A percentile compares a stretch with the other conserved stretches of the same genome.
phyloP scores from a whole-genome alignment of 108 stramenopile species.

The Cyclotella atomus region DNA sequence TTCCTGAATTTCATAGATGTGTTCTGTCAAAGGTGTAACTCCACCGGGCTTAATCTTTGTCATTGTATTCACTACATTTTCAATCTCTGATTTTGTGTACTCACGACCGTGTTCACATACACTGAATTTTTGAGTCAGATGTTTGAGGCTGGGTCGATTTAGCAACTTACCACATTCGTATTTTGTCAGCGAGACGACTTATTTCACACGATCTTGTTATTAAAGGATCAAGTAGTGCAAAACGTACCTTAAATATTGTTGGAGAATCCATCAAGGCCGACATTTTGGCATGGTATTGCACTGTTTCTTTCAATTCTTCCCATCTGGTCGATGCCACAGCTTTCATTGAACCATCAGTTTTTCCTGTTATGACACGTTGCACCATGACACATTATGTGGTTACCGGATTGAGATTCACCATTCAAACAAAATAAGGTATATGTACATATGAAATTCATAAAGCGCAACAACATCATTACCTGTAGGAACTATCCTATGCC shows the following conservation, averaged over 20 bases:
- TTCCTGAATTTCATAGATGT: constrained; percentile 55
- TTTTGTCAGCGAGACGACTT: too few species aligned
- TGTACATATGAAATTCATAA: too few species aligned
- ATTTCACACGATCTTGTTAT: too few species aligned
- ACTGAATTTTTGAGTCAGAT: constrained; percentile 53
- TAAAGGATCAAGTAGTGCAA: too few species aligned
- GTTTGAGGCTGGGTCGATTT: constrained; percentile 52
- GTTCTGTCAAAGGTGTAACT: constrained; percentile 63
- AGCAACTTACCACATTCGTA: constrained; percentile 26
- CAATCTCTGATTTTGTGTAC: constrained; percentile 39
- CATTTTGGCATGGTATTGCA: constrained; percentile 70
- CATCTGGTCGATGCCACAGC: constrained; percentile 58
- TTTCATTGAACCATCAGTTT: constrained; percentile 8
- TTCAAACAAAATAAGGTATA: too few species aligned
- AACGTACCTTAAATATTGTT: constrained; percentile 53
- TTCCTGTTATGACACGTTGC: not conserved
- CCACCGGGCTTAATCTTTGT: constrained; percentile 53
- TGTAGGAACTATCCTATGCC: constrained; percentile 45
- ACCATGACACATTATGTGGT: too few species aligned
- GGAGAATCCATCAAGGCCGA: constrained; percentile 60
- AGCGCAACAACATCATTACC: constrained; percentile 29
- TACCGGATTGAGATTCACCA: too few species aligned
- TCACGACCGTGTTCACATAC: constrained; percentile 48
- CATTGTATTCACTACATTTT: constrained; percentile 39
- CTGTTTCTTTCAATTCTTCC: constrained; percentile 69